These are phyloP conservation scores for Aaosphaeria arxii DNA, from an alignment of 2,329 filamentous ascomycete species.

Conservation along the genomic window DNA sequence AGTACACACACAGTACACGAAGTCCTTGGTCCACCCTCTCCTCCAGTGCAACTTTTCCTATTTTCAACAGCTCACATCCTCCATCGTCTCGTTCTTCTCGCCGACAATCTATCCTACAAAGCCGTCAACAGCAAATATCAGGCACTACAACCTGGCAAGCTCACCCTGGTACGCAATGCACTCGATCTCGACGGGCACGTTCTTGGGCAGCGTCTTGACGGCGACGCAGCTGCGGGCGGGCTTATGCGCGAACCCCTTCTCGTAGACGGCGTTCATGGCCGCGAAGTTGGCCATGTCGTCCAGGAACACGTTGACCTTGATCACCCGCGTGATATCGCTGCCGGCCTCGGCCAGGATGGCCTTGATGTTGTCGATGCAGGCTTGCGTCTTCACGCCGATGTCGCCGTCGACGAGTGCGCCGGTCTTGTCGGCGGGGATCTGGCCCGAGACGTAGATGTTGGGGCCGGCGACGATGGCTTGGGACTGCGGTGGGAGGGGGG, in stretches of 20 bases:
- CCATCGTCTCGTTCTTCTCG: no score
- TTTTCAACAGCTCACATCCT: no score
- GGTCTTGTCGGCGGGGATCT: constrained; percentile 68
- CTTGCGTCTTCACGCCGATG: constrained; percentile 67
- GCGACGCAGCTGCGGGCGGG: constrained; percentile 87
- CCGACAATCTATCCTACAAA: no score
- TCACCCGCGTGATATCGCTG: constrained; percentile 72
- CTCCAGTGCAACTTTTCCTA: no score
- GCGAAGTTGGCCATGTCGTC: constrained; percentile 88
- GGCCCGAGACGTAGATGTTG: constrained; percentile 69
- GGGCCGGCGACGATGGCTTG: constrained; percentile 66
- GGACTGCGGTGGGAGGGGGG: constrained; percentile 22
- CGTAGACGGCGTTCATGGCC: constrained; percentile 82
- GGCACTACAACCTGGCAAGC: not conserved
- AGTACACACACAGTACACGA: no score
- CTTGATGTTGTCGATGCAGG: constrained; percentile 75
- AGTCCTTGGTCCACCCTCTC: no score
- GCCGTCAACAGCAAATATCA: no score
- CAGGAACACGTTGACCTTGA: constrained; percentile 82
- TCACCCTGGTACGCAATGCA: constrained; percentile 63
- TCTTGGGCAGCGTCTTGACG: constrained; percentile 83
- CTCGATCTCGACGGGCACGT: constrained; percentile 87
- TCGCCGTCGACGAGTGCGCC: constrained; percentile 61
- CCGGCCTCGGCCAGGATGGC: constrained; percentile 81
- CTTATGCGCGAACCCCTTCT: constrained; percentile 77